phyloP scores from a whole-genome alignment of 257 asterid species.

The Solanum verrucosum region DNA sequence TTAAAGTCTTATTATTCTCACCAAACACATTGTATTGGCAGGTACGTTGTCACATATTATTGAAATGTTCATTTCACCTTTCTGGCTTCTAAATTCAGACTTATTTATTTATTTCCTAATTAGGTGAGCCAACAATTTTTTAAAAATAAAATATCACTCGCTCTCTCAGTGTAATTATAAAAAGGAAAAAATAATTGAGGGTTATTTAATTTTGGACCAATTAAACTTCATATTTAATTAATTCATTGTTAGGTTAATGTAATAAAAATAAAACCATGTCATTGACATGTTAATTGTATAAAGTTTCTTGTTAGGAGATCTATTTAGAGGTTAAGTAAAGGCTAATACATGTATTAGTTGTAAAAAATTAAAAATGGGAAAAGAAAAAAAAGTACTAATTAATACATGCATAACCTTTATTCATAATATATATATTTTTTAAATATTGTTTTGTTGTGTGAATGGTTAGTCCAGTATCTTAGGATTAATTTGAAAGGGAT shows the following conservation, averaged over 20 bases:
- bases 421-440: too few relatives aligned
- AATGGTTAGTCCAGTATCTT: background rate
- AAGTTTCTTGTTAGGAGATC: background rate
- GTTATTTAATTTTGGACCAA: background rate
- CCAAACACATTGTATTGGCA: conserved; percentile 30
- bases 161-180: background rate
- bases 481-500: background rate
- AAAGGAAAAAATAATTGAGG: background rate
- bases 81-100: conserved; percentile 42
- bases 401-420: background rate
- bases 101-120: background rate
- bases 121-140: background rate
- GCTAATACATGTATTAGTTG: background rate
- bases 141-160: background rate
- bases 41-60: conserved; percentile 7
- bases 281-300: background rate
- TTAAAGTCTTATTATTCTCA: conserved; percentile 27
- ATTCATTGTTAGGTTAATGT: background rate
- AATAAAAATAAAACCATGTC: background rate
- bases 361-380: background rate
- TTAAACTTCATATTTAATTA: background rate
- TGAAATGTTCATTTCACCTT: conserved; percentile 47
- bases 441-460: background rate
- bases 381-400: too few relatives aligned
- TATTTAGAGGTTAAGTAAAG: background rate